A percentile compares a stretch with the other conserved stretches of the same genome.
Evolutionary conservation across 257 asterid species (phyloP).

Genomic region (Mitragyna speciosa): DNA sequence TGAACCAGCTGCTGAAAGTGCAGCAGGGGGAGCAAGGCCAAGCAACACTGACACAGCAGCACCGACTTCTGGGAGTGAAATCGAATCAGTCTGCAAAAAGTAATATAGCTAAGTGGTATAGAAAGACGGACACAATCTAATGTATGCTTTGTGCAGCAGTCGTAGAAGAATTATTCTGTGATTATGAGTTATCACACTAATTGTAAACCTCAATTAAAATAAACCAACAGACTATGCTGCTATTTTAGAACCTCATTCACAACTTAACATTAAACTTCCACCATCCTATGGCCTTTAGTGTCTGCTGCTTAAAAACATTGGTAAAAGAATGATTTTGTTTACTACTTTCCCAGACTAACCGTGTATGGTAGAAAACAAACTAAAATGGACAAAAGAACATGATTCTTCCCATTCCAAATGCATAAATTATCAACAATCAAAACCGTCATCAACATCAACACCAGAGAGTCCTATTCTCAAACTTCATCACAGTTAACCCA

Average conservation of each 20-base stretch:
- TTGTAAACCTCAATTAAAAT: neutral
- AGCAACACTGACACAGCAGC: conserved; percentile 86
- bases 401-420: neutral
- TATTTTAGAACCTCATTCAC: neutral
- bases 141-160: too few relatives aligned
- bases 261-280: neutral
- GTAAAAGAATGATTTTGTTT: neutral
- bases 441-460: neutral
- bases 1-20: conserved; percentile 74
- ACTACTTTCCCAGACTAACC: neutral
- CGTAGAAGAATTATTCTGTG: too few relatives aligned
- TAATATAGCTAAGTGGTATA: neutral
- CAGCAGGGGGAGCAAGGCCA: conserved; percentile 72
- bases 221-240: neutral
- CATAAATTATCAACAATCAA: neutral
- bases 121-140: too few relatives aligned
- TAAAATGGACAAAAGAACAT: neutral
- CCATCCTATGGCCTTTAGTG: neutral
- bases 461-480: neutral
- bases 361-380: neutral
- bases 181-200: too few relatives aligned
- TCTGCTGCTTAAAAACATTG: neutral
- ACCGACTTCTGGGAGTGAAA: conserved; percentile 68
- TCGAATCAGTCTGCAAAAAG: conserved; percentile 55
- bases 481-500: neutral